A percentile compares a stretch with the other conserved stretches of the same genome.
These are phyloP conservation scores for Fusarium continuum DNA, from an alignment of 2,329 filamentous ascomycete species.

Conservation along the genomic window DNA sequence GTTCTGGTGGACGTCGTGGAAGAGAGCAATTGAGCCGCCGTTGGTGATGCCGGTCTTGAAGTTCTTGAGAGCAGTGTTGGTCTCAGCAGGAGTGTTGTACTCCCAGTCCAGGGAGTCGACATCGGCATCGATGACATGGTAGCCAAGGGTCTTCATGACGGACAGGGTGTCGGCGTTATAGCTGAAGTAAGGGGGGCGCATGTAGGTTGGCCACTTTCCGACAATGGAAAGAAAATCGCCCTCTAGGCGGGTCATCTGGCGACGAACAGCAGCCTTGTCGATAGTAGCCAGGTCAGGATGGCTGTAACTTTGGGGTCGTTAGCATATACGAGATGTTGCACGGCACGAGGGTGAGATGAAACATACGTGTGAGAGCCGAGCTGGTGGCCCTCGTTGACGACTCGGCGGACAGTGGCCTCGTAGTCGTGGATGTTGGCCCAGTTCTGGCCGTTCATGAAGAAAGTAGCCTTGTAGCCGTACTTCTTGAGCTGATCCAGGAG, in stretches of 20 bases:
- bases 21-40: constrained; percentile 57
- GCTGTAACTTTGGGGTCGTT: constrained; percentile 50
- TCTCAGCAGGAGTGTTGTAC: constrained; percentile 42
- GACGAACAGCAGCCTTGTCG: constrained; percentile 33
- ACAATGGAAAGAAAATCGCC: constrained; percentile 47
- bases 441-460: constrained; percentile 41
- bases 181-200: constrained; percentile 52
- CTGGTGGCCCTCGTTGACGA: constrained; percentile 61
- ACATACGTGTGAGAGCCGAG: constrained; percentile 54
- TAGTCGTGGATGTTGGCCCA: constrained; percentile 38
- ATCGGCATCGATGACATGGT: constrained; percentile 63
- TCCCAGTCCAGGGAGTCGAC: constrained; percentile 66
- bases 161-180: constrained; percentile 45
- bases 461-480: constrained; percentile 30
- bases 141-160: constrained; percentile 52
- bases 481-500: constrained; percentile 25
- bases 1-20: constrained; percentile 56
- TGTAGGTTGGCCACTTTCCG: constrained; percentile 47
- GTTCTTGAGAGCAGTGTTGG: constrained; percentile 22
- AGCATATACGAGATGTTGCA: not conserved
- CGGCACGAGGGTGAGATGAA: not conserved
- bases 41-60: constrained; percentile 45
- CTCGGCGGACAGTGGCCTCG: constrained; percentile 46
- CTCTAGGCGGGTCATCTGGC: constrained; percentile 51
- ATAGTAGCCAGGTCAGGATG: constrained; percentile 50